Evolutionary conservation across 495 filamentous ascomycete species (phyloP).

Genomic region (Darksidea phi): DNA sequence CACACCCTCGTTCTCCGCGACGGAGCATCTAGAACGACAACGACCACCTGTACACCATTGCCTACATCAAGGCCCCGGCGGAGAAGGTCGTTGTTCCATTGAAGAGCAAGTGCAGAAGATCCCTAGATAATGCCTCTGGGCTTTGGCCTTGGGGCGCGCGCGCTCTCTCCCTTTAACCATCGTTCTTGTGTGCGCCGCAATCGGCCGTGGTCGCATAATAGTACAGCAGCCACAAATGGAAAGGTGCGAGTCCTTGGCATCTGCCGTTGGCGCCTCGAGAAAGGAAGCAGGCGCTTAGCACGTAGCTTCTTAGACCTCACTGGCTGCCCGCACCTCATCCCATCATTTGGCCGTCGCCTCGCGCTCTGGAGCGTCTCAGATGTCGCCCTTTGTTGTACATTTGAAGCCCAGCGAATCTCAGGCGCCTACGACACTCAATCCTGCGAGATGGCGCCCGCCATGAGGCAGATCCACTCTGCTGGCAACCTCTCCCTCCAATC

Average conservation of each 20-base stretch:
- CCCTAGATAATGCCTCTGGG: no score
- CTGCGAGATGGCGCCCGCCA: conserved; percentile 34
- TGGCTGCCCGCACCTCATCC: conserved; percentile 14
- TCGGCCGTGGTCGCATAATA: no score
- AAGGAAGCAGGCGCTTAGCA: neutral
- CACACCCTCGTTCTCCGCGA: no score
- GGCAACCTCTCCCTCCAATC: conserved; percentile 27
- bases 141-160: no score
- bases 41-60: no score
- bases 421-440: conserved; percentile 32
- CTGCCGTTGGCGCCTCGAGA: conserved; percentile 1
- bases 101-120: no score
- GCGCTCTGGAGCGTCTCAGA: conserved; percentile 27
- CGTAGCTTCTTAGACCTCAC: conserved; percentile 2
- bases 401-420: conserved; percentile 28
- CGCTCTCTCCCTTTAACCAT: no score
- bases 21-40: no score
- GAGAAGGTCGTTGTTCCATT: no score
- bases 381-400: conserved; percentile 23
- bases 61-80: no score
- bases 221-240: neutral
- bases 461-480: conserved; percentile 17
- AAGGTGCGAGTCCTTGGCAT: no score
- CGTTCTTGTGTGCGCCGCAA: neutral
- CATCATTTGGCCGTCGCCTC: conserved; percentile 12